Base-by-base conservation (phyloP, 1,284 basidiomycete species). In the Ceratobasidium sp. region DNA sequence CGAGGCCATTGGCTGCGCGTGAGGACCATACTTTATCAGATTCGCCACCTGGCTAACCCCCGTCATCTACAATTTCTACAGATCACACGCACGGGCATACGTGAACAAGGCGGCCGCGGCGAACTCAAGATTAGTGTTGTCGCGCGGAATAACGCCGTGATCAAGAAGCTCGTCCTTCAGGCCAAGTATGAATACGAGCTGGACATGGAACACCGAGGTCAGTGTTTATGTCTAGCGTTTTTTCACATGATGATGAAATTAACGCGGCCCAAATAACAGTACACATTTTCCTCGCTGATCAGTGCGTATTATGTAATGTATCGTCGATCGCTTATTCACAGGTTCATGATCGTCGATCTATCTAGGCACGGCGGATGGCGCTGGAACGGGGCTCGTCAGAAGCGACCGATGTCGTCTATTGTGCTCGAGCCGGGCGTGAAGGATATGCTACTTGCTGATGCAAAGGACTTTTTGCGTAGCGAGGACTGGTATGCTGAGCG, bases 371-470 rank as follows among this genome's bases (percentile, higher is more conserved):
- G 89, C 1, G 91, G 91, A 82, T 95, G 94, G 94, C 88, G 93
- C 77, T 95, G 93, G 92, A 95, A 94, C 83, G 94, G 94, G 64
- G 93, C 94, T 12, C 89, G 93, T 71, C 93, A 94, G 81, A 95
- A 95, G 84, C 89, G 94, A 56, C 94, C 94, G 0, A 92, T 95
- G 93, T 94, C 92, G 81, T 95, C 94, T 13, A 95, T 95, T n/a
- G 86, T 91, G 60, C 84, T 91, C 9, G 86, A 87, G 7, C 84
- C 86, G 12, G 87, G 87, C 15, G 84, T 88, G 20, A 84, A 90
- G 23, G 86, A 89, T 5, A 85, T 84, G 2, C 82, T 91, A 3
- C 82, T 90, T 9, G 81, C 85, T 20, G 90, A 91, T 80, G 87
- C 87, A 0, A 83, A 84, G 15, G 89, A 90, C 67, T 91, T 91